phyloP scores from a whole-genome alignment of 23 red algal genomes.

The Gracilaria domingensis region DNA sequence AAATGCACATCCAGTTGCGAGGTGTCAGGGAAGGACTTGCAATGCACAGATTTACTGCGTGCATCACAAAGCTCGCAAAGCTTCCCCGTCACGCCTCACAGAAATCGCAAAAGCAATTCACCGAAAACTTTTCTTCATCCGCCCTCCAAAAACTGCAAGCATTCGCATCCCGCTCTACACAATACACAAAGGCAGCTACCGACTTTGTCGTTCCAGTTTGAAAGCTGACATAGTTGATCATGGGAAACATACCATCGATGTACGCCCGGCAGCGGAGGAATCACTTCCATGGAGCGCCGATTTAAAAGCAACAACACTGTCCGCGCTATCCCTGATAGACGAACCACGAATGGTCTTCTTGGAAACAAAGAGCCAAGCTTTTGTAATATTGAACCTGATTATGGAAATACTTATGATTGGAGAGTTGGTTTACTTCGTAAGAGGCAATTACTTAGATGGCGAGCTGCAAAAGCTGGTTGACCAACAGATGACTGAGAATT shows the following conservation, averaged over 20 bases:
- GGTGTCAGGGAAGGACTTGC: not conserved
- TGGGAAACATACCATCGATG: not conserved
- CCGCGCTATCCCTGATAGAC: not conserved
- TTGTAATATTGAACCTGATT: not conserved
- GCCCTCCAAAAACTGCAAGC: not conserved
- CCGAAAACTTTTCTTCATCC: not conserved
- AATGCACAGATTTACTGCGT: not conserved
- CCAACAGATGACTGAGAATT: not conserved
- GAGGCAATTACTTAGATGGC: not conserved
- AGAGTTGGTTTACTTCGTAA: not conserved
- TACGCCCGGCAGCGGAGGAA: not conserved
- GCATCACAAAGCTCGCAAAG: not conserved
- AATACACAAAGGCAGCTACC: not conserved
- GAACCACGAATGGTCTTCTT: not conserved
- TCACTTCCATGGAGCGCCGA: not conserved
- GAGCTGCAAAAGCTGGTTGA: not conserved
- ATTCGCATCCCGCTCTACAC: not conserved
- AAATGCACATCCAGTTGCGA: not conserved
- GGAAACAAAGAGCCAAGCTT: not conserved
- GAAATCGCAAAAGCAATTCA: not conserved
- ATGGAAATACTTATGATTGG: not conserved
- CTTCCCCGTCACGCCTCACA: not conserved
- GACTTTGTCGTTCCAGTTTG: not conserved
- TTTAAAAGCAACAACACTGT: not conserved
- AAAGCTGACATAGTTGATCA: not conserved